Evolutionary conservation across 495 filamentous ascomycete genomes (phyloP).

Genomic region (Diplogelasinospora grovesii): DNA sequence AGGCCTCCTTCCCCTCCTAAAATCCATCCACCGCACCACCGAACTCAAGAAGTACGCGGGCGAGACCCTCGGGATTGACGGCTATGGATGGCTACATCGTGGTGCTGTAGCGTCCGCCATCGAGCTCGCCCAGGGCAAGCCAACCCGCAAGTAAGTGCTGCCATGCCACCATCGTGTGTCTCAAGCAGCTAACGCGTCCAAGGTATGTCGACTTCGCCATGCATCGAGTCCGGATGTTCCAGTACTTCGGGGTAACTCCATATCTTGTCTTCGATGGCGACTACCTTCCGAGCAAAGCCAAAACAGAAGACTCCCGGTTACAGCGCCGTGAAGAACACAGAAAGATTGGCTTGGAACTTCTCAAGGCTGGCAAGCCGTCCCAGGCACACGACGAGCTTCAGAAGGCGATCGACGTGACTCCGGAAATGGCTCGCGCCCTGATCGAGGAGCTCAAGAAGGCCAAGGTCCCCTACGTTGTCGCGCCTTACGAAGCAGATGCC

Average conservation of each 20-base stretch:
- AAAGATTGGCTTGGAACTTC: conserved; percentile 66
- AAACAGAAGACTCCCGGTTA: conserved; percentile 70
- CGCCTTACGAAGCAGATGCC: conserved; percentile 95
- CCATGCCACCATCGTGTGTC: not conserved
- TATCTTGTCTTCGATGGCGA: conserved; percentile 97
- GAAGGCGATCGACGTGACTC: conserved; percentile 94
- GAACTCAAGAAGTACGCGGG: conserved; percentile 82
- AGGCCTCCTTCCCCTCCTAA: conserved; percentile 84
- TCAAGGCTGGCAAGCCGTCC: conserved; percentile 67
- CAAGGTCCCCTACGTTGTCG: conserved; percentile 81
- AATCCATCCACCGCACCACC: conserved; percentile 87
- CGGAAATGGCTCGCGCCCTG: conserved; percentile 84
- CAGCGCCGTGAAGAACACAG: conserved; percentile 67
- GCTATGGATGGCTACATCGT: conserved; percentile 97
- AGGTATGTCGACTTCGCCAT: conserved; percentile 92
- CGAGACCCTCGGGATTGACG: conserved; percentile 86
- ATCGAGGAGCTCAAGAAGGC: conserved; percentile 85
- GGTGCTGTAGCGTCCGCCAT: conserved; percentile 86
- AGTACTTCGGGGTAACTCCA: conserved; percentile 84
- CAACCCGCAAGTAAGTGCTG: conserved; percentile 70
- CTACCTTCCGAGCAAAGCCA: conserved; percentile 89
- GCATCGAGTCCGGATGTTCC: conserved; percentile 83
- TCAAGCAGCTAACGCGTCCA: not conserved
- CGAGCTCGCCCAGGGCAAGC: conserved; percentile 81
- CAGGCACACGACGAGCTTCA: conserved; percentile 85